Evolutionary conservation across 768 basidiomycete species (phyloP).

Genomic region (Hypsizygus marmoreus): DNA sequence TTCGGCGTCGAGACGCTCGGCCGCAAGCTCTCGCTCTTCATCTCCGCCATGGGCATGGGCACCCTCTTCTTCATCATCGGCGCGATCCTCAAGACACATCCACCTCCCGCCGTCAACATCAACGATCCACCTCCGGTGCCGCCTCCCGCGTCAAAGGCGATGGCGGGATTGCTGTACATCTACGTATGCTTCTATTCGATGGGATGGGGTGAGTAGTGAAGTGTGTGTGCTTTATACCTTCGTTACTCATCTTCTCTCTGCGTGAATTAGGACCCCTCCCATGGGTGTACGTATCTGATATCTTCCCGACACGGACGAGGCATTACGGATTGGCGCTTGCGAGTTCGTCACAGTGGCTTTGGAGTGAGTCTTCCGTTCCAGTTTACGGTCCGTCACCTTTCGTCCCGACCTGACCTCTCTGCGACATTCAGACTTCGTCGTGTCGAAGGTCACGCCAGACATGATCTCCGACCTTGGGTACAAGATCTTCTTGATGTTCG

Average conservation of each 20-base stretch:
- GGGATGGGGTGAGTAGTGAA: slow-evolving; percentile 63
- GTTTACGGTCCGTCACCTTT: slow-evolving; percentile 18
- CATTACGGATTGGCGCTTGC: slow-evolving; percentile 80
- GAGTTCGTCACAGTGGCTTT: slow-evolving; percentile 82
- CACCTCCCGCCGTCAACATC: slow-evolving; percentile 47
- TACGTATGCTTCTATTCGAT: slow-evolving; percentile 87
- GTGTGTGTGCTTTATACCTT: not conserved
- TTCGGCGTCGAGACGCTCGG: slow-evolving; percentile 70
- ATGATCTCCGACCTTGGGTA: slow-evolving; percentile 64
- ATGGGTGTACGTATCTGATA: slow-evolving; percentile 75
- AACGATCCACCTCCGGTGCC: slow-evolving; percentile 41
- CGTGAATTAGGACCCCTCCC: slow-evolving; percentile 38
- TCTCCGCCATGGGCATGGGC: slow-evolving; percentile 81
- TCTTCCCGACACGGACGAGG: slow-evolving; percentile 83
- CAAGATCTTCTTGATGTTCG: slow-evolving; percentile 81
- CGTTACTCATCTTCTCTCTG: slow-evolving; percentile 26
- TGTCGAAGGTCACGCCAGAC: slow-evolving; percentile 70
- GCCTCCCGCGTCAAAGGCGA: slow-evolving; percentile 65
- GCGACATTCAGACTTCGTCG: slow-evolving; percentile 60
- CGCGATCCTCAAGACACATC: slow-evolving; percentile 81
- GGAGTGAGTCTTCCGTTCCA: slow-evolving; percentile 43
- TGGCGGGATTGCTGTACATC: slow-evolving; percentile 85
- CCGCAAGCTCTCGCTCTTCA: slow-evolving; percentile 68
- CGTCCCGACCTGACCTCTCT: not conserved
- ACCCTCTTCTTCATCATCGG: slow-evolving; percentile 81